A percentile compares a stretch with the other conserved stretches of the same genome.
Evolutionary conservation across 2,329 filamentous ascomycete species (phyloP).

Genomic region (Sclerotinia spermophila): DNA sequence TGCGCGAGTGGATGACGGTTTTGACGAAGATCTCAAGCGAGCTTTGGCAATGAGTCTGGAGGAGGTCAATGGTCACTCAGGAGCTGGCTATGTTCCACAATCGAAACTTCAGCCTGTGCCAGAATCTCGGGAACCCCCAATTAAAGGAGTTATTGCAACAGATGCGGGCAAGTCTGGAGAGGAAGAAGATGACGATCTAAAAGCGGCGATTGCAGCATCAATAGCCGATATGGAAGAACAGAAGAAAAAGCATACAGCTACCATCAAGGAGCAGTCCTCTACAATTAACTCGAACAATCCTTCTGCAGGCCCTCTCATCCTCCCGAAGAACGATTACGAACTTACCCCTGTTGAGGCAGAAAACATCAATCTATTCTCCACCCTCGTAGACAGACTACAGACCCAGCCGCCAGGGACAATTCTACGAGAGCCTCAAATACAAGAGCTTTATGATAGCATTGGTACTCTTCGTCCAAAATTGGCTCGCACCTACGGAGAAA

Average conservation of each 20-base stretch:
- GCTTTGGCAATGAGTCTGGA: slow-evolving; percentile 96
- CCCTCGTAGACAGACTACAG: slow-evolving; percentile 88
- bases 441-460: slow-evolving; percentile 96
- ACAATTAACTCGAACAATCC: slow-evolving; percentile 47
- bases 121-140: slow-evolving; percentile 26
- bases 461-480: slow-evolving; percentile 89
- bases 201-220: slow-evolving; percentile 92
- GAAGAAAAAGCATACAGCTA: slow-evolving; percentile 83
- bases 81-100: slow-evolving; percentile 68
- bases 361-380: slow-evolving; percentile 95
- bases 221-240: slow-evolving; percentile 97
- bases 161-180: slow-evolving; percentile 55
- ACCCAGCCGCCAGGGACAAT: slow-evolving; percentile 95
- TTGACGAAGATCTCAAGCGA: slow-evolving; percentile 91
- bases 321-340: slow-evolving; percentile 91
- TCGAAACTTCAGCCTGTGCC: slow-evolving; percentile 44
- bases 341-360: slow-evolving; percentile 90
- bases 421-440: slow-evolving; percentile 92
- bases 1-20: slow-evolving; percentile 82
- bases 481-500: slow-evolving; percentile 93
- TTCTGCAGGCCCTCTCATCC: slow-evolving; percentile 48
- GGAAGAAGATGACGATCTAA: slow-evolving; percentile 88
- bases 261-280: slow-evolving; percentile 73
- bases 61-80: slow-evolving; percentile 73
- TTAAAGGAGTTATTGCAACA: slow-evolving; percentile 34